A percentile compares a stretch with the other conserved stretches of the same genome.
Evolutionary conservation across 768 basidiomycete species (phyloP).

Genomic region (Fibroporia radiculosa): DNA sequence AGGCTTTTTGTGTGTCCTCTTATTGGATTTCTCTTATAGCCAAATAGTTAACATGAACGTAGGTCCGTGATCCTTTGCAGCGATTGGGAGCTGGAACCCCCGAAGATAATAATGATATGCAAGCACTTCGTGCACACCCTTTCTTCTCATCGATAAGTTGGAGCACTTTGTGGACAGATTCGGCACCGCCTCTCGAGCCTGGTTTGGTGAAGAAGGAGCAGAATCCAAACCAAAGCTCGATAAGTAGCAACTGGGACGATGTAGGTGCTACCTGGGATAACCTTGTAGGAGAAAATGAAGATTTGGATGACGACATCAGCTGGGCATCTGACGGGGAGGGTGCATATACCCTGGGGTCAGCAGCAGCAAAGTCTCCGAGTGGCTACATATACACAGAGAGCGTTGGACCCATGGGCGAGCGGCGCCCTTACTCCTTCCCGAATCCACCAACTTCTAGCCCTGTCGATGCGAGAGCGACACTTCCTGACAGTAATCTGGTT

Average conservation of each 20-base stretch:
- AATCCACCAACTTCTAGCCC: conserved; percentile 7
- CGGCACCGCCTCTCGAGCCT: conserved; percentile 47
- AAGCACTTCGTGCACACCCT: conserved; percentile 48
- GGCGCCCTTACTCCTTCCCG: conserved; percentile 23
- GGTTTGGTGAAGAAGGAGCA: conserved; percentile 48
- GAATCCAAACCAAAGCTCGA: conserved; percentile 1
- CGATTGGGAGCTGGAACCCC: conserved; percentile 51
- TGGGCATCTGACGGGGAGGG: conserved; percentile 46
- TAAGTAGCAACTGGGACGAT: conserved; percentile 13
- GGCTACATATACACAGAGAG: conserved; percentile 21
- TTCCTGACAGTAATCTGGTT: background rate
- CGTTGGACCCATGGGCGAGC: conserved; percentile 39
- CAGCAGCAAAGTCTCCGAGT: background rate
- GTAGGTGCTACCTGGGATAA: conserved; percentile 41
- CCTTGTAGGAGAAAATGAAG: conserved; percentile 47
- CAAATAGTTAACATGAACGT: conserved; percentile 32
- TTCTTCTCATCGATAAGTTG: conserved; percentile 57
- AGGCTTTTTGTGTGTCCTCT: conserved; percentile 56
- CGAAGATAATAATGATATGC: conserved; percentile 30
- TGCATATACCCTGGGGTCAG: conserved; percentile 1
- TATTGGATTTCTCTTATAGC: background rate
- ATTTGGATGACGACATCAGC: conserved; percentile 36
- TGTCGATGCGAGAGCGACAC: conserved; percentile 10
- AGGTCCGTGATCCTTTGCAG: conserved; percentile 51
- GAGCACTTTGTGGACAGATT: conserved; percentile 58